Evolutionary conservation across 176 grass and related monocot species (phyloP).

Genomic region (Phyllostachys edulis): DNA sequence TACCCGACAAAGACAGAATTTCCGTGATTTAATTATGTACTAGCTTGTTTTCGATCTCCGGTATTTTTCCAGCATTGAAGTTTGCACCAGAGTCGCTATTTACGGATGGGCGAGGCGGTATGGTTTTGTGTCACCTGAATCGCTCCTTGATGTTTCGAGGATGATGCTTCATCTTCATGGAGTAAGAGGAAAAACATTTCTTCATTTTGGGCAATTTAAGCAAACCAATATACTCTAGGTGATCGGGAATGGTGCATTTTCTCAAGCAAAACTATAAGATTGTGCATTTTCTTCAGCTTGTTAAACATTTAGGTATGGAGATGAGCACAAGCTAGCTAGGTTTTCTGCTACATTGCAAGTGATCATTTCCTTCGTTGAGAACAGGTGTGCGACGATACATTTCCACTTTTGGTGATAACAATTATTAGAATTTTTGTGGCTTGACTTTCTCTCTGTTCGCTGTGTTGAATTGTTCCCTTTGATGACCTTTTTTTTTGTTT

Average conservation of each 20-base stretch:
- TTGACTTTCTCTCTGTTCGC: too few relatives aligned
- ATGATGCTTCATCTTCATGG: conserved; percentile 91
- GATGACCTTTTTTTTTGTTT: neutral
- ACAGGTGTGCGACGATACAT: conserved; percentile 46
- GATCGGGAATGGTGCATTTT: too few relatives aligned
- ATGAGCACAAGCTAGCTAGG: conserved; percentile 93
- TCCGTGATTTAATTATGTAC: neutral
- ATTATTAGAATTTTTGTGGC: too few relatives aligned
- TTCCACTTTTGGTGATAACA: neutral
- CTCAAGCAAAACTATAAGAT: too few relatives aligned
- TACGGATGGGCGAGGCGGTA: neutral
- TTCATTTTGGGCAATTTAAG: conserved; percentile 90
- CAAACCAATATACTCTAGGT: conserved; percentile 96
- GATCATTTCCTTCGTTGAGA: conserved; percentile 95
- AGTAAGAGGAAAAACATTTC: conserved; percentile 97
- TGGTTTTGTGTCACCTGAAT: neutral
- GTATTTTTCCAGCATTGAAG: neutral
- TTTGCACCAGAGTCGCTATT: neutral
- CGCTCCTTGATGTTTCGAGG: conserved; percentile 44
- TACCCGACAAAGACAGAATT: neutral
- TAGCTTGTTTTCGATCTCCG: neutral
- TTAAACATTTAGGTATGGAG: conserved; percentile 69
- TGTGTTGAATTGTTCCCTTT: too few relatives aligned
- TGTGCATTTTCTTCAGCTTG: neutral
- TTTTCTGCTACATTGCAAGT: conserved; percentile 96